phyloP scores from a whole-genome alignment of 2,329 filamentous ascomycete species.

The Cladophialophora chaetospira region DNA sequence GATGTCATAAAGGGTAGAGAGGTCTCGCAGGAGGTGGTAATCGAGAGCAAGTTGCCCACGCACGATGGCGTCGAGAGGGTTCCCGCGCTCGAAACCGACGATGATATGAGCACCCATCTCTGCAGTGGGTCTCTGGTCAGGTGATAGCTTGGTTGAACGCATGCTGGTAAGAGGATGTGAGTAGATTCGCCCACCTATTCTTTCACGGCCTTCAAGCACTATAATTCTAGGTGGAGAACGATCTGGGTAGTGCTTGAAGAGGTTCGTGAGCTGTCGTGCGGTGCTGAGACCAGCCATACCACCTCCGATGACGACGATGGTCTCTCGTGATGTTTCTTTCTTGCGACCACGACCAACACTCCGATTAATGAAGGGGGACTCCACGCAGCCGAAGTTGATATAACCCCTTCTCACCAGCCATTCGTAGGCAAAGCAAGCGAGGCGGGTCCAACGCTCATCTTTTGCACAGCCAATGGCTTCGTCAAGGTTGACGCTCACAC shows the following conservation, averaged over 20 bases:
- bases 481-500: slow-evolving; percentile 75
- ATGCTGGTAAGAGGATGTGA: slow-evolving; percentile 71
- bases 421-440: slow-evolving; percentile 84
- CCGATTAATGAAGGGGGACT: slow-evolving; percentile 58
- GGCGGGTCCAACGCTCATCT: slow-evolving; percentile 83
- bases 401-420: slow-evolving; percentile 91
- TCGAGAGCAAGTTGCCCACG: slow-evolving; percentile 84
- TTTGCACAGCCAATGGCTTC: slow-evolving; percentile 90
- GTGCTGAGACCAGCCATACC: slow-evolving; percentile 93
- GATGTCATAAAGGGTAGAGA: slow-evolving; percentile 84
- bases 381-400: slow-evolving; percentile 93
- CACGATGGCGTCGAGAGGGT: slow-evolving; percentile 87
- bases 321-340: slow-evolving; percentile 62
- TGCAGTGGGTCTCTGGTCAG: slow-evolving; percentile 70
- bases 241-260: slow-evolving; percentile 78
- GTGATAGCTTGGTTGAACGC: slow-evolving; percentile 54
- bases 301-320: slow-evolving; percentile 83
- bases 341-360: slow-evolving; percentile 44
- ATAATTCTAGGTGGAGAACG: slow-evolving; percentile 73
- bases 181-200: slow-evolving; percentile 90
- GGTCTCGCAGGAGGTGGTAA: slow-evolving; percentile 77
- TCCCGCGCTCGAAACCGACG: slow-evolving; percentile 93
- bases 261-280: slow-evolving; percentile 83
- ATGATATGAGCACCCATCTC: slow-evolving; percentile 99
- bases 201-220: slow-evolving; percentile 80